These are phyloP conservation scores for Neurospora sp. DNA, from an alignment of 2,329 filamentous ascomycete genomes.

Conservation along the genomic window DNA sequence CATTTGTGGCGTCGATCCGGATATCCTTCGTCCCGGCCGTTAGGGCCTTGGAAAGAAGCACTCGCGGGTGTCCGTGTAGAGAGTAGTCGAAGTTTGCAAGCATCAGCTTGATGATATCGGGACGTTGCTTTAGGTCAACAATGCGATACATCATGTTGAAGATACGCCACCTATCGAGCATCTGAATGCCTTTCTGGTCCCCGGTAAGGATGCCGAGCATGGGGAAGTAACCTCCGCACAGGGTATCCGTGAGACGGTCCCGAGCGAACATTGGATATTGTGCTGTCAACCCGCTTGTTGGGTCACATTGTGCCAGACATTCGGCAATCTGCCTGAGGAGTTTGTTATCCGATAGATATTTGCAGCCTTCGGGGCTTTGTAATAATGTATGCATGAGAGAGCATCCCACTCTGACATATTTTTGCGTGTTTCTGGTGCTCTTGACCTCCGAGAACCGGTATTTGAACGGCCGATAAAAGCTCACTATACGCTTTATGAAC, in stretches of 20 bases:
- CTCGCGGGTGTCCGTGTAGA: constrained; percentile 76
- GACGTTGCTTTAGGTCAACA: constrained; percentile 78
- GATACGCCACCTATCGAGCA: constrained; percentile 94
- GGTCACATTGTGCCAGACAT: constrained; percentile 89
- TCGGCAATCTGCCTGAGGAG: constrained; percentile 88
- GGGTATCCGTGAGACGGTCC: constrained; percentile 72
- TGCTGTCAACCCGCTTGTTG: constrained; percentile 67
- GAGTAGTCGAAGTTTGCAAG: constrained; percentile 89
- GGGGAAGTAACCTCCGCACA: constrained; percentile 88
- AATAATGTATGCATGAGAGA: constrained; percentile 78
- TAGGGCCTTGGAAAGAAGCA: constrained; percentile 87
- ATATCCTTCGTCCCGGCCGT: constrained; percentile 88
- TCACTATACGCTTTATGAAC: constrained; percentile 88
- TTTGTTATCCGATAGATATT: constrained; percentile 85
- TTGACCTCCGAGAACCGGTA: constrained; percentile 85
- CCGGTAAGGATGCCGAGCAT: constrained; percentile 82
- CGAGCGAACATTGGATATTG: constrained; percentile 81
- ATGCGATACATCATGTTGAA: constrained; percentile 99
- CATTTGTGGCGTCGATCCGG: constrained; percentile 78
- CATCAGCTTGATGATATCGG: constrained; percentile 81
- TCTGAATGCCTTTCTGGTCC: constrained; percentile 71
- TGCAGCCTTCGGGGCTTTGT: constrained; percentile 74
- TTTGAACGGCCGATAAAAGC: constrained; percentile 95
- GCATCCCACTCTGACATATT: constrained; percentile 85
- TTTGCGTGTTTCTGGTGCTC: constrained; percentile 86